Conservation (phyloP, 2,329 filamentous ascomycete genomes). For the Fusarium fracticaudum region DNA sequence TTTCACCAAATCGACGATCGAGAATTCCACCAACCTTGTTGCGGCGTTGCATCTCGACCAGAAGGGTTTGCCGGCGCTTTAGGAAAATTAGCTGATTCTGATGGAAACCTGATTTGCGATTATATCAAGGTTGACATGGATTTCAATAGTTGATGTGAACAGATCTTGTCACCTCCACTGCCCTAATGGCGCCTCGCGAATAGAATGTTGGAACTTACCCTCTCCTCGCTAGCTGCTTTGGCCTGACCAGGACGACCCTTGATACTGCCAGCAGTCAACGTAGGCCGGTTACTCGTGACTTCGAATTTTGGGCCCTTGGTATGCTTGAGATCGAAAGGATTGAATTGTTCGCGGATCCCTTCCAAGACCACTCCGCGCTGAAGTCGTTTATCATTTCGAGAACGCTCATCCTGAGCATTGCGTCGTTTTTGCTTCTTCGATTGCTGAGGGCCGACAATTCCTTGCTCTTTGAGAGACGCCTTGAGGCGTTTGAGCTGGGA, state of each 20-base stretch:
- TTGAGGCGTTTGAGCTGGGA: conserved; percentile 98
- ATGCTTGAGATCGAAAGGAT: conserved; percentile 94
- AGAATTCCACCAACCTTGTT: conserved; percentile 94
- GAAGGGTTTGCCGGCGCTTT: conserved; percentile 79
- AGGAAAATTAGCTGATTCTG: conserved; percentile 15
- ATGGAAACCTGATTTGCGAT: not conserved
- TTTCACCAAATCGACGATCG: conserved; percentile 94
- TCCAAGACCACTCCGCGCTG: conserved; percentile 81
- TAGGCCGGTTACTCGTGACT: conserved; percentile 74
- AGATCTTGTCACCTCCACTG: not conserved
- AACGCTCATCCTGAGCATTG: conserved; percentile 71
- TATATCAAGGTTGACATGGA: not conserved
- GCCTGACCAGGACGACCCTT: conserved; percentile 83
- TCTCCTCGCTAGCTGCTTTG: conserved; percentile 87
- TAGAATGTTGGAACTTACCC: conserved; percentile 58
- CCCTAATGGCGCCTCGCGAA: not conserved
- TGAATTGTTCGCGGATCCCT: conserved; percentile 93
- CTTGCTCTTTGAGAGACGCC: conserved; percentile 86
- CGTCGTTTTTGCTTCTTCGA: conserved; percentile 94
- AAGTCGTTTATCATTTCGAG: conserved; percentile 75
- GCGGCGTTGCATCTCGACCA: conserved; percentile 88
- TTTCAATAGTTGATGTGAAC: not conserved
- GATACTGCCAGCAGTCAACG: conserved; percentile 65
- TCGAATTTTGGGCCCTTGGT: conserved; percentile 85
- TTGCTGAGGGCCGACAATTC: conserved; percentile 88